Evolutionary conservation across 2,329 filamentous ascomycete genomes (phyloP).

Genomic region (Penicillium sp.): DNA sequence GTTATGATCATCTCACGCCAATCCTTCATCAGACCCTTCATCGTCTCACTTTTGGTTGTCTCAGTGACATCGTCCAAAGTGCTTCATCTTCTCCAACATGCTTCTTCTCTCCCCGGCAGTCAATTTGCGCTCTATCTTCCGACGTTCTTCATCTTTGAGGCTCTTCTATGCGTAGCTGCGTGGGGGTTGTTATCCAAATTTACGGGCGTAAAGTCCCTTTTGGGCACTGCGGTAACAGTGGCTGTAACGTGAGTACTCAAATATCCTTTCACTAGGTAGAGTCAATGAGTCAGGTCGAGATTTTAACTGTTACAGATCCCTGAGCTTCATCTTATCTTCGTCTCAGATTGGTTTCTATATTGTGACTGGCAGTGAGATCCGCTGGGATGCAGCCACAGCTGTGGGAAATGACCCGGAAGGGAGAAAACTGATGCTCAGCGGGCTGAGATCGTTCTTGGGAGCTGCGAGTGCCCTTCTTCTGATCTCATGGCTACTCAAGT

Average conservation of each 20-base stretch:
- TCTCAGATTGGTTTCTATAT: constrained; percentile 33
- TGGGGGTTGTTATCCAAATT: constrained; percentile 25
- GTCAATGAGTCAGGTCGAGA: not conserved
- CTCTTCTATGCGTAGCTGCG: constrained; percentile 18
- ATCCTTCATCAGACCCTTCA: constrained; percentile 22
- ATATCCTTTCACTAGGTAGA: not conserved
- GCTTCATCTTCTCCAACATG: constrained; percentile 29
- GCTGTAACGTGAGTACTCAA: constrained; percentile 22
- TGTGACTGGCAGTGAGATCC: constrained; percentile 32
- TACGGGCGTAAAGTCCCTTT: constrained; percentile 11
- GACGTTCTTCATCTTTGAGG: constrained; percentile 31
- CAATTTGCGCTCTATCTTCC: constrained; percentile 29
- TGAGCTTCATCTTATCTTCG: constrained; percentile 24
- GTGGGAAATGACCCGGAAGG: constrained; percentile 31
- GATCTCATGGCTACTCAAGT: constrained; percentile 21
- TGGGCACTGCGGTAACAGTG: constrained; percentile 18
- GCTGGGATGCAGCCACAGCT: constrained; percentile 30
- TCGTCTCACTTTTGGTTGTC: constrained; percentile 28
- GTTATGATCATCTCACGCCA: constrained; percentile 24
- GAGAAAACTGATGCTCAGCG: constrained; percentile 30
- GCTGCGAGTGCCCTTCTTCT: constrained; percentile 19
- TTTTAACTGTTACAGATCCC: constrained; percentile 12
- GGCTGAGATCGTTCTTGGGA: constrained; percentile 26
- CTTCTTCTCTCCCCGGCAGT: constrained; percentile 16
- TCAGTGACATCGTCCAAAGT: constrained; percentile 27